Evolutionary conservation across 257 asterid genomes (phyloP), one percentile per base, ranked within the genome.

Genomic region (Cinchona pubescens): DNA sequence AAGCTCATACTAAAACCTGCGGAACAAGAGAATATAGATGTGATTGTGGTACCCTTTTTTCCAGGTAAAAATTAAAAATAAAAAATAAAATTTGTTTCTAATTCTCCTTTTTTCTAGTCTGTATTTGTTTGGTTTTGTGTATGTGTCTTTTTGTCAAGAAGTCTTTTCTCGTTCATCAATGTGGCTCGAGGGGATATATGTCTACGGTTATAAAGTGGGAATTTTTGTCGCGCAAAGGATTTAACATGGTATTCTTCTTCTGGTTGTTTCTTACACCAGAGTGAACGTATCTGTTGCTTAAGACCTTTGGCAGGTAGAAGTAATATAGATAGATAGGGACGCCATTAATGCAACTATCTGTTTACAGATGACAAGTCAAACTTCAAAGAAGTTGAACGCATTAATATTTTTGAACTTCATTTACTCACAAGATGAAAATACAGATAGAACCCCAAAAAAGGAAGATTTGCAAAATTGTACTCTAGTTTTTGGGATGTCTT

Each of bases 1-100:
- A 92, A 61, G 98, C 98, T 43, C 98, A 92, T 45, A 79, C 89
- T 3, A 92, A 91, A 68, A 92, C 90, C n/a, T 92, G 98, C 73
- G 98, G 98, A 38, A 89, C 98, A 1, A 83, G 92, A 51, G 97
- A 92, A 82, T 90, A 92, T 69, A 84, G 87, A 74, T 92, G 98
- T 75, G 97, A 92, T 32, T 92, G 98, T 85, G 98, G 98, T 59
- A 89, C 94, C 81, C 80, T 89, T 63, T 92, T 92, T 85, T 86
- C 98, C 85, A 90, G 98, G 98, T 91, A 78, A 61, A 11, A 40
- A 40, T 4, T 2, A 2, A 40, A 40, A 40, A n/a, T n/a, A n/a
- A 4, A 40, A 40, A 38, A 40, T 40, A 40, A 3, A 21, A 1
- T 60, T 13, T 5, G 30, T 8, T 51, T 35, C 11, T 11, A 0